Evolutionary conservation across 768 basidiomycete genomes (phyloP), one percentile per base, ranked within the genome.

Genomic region (Rhizopogon sp.): DNA sequence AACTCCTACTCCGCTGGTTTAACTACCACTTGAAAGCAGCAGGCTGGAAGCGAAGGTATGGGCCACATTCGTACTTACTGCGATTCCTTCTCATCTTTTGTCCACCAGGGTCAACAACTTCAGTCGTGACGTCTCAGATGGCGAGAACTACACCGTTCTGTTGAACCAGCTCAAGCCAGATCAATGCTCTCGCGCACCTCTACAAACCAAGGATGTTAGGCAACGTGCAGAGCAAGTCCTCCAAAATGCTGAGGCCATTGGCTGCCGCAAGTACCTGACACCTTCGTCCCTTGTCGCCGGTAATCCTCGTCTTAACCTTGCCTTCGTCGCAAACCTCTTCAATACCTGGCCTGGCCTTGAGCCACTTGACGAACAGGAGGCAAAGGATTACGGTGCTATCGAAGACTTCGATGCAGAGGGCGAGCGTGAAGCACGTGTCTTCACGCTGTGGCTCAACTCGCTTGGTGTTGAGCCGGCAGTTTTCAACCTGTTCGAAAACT

Each of bases 331-430:
- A 40, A 96, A 98, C 72, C 81, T 99, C 52, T 99, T 99, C 83
- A 99, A 99, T 77, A 98, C 92, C 2, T 86, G 90, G 72, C 97
- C 96, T 0, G 93, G 96, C 0, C 85, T 98, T 33, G 97, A 82
- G 58, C 96, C 96, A 1, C 82, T 98, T 43, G 94, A 96, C 66
- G 93, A 94, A 65, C 83, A 93, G 66, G 94, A 98, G 68, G 89
- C 89, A 5, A 93, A 96, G 58, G 89, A 90, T 61, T 91, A 91
- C 56, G 90, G 90, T 22, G 82, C 76, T 0, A 82, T 99, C 37
- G 96, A 98, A 64, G 97, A 98, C 74, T 99, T 99, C 63, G 97
- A 99, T 58, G 97, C 96, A 0, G 97, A 99, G 70, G 97, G 97
- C 57, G 97, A 99, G 70, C 86, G 97, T 45, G 97, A 98, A 70